A percentile compares a stretch with the other conserved stretches of the same genome.
phyloP scores from a whole-genome alignment of 345 rosid species.

The Ceriops decandra region DNA sequence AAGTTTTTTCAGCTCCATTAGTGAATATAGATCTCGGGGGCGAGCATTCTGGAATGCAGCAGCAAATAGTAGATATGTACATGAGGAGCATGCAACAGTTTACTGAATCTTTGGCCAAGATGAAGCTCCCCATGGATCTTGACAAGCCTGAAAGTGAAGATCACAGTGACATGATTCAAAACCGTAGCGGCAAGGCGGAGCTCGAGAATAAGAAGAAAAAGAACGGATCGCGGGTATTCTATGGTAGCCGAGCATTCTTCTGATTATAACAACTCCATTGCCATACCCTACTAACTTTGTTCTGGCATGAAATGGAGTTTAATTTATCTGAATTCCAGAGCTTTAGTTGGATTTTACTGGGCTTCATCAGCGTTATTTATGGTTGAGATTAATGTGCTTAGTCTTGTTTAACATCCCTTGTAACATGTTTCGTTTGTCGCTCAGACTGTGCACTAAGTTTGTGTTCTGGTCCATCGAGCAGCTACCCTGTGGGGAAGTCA shows the following conservation, averaged over 20 bases:
- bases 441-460: too few species aligned
- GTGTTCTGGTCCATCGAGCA: too few species aligned
- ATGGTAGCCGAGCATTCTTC: slow-evolving; percentile 97
- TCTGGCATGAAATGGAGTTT: slow-evolving; percentile 7
- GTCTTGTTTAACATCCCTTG: slow-evolving; percentile 6
- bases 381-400: background rate
- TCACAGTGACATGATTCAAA: slow-evolving; percentile 36
- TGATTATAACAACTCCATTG: slow-evolving; percentile 16
- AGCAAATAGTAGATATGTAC: slow-evolving; percentile 93
- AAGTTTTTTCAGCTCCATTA: slow-evolving; percentile 40
- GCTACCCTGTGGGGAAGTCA: too few species aligned
- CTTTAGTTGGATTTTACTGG: background rate
- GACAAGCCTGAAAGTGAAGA: slow-evolving; percentile 42
- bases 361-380: slow-evolving; percentile 6
- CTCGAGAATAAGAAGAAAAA: slow-evolving; percentile 62
- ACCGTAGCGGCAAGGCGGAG: slow-evolving; percentile 27
- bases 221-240: slow-evolving; percentile 84
- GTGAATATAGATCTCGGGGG: slow-evolving; percentile 50
- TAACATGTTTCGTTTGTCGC: too few species aligned
- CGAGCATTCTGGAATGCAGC: slow-evolving; percentile 86
- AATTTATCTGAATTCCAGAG: background rate
- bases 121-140: slow-evolving; percentile 94
- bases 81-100: slow-evolving; percentile 96
- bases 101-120: slow-evolving; percentile 80
- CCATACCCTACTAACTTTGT: background rate